Conservation (phyloP, 495 filamentous ascomycete genomes). For the Neurospora sublineolata region DNA sequence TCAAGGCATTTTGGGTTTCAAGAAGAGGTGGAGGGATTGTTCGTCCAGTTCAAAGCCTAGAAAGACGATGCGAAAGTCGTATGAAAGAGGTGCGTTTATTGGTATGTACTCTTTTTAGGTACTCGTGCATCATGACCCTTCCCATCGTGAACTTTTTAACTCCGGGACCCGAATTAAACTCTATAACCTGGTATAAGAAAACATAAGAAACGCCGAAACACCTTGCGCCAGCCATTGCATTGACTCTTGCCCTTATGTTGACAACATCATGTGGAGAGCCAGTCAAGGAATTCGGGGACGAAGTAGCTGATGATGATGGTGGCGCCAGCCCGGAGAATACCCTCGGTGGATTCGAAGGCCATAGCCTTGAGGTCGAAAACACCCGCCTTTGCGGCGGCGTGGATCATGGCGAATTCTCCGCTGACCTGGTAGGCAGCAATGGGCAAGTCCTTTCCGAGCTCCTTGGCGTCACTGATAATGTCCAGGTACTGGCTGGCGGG, state of each 20-base stretch:
- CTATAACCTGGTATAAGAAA: background rate
- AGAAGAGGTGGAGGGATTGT: background rate
- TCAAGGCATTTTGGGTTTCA: background rate
- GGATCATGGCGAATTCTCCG: conserved; percentile 97
- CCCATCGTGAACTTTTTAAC: background rate
- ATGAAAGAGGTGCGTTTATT: background rate
- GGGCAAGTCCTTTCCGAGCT: conserved; percentile 79
- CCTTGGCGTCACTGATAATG: conserved; percentile 92
- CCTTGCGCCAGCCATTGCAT: background rate
- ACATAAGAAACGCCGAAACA: conserved; percentile 8
- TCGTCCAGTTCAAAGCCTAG: background rate
- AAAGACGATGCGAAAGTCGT: conserved; percentile 1
- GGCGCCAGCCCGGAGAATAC: conserved; percentile 85
- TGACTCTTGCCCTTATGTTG: conserved; percentile 2
- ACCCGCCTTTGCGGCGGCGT: conserved; percentile 86
- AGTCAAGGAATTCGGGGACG: conserved; percentile 84
- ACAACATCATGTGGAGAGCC: conserved; percentile 41
- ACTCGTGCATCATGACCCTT: background rate
- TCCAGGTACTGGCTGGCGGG: conserved; percentile 89
- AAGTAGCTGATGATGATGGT: conserved; percentile 91
- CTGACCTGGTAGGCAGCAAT: conserved; percentile 93
- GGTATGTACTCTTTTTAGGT: background rate
- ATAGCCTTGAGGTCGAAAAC: conserved; percentile 96
- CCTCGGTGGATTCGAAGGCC: conserved; percentile 88
- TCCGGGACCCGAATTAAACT: background rate